Percentiles rank a stretch among this genome's conserved stretches.
Evolutionary conservation across 108 stramenopile species (phyloP).

Genomic region (Skeletonema menzelii): DNA sequence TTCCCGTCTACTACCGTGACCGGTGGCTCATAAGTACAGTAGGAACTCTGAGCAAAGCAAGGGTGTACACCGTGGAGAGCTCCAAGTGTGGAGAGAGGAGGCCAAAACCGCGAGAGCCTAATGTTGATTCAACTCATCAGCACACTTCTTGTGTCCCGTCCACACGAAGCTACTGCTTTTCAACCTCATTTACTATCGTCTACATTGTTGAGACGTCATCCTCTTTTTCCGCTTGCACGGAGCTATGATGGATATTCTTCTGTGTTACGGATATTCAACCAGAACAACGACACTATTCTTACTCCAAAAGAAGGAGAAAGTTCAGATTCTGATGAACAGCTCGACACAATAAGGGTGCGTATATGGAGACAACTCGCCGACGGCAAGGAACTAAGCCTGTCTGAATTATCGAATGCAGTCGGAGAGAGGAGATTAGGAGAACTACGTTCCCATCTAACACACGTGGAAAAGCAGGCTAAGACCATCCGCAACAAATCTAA

Average conservation of each 20-base stretch:
- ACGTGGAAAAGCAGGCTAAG: background rate
- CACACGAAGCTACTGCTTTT: background rate
- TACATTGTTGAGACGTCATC: background rate
- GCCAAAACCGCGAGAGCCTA: too few species aligned
- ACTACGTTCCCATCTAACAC: background rate
- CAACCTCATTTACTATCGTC: background rate
- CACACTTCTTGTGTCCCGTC: too few species aligned
- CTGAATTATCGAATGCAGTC: background rate
- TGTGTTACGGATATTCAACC: background rate
- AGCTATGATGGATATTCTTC: background rate
- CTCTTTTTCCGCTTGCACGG: background rate
- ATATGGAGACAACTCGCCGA: constrained; percentile 4
- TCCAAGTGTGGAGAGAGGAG: too few species aligned
- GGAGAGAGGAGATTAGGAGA: background rate
- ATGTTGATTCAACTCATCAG: too few species aligned
- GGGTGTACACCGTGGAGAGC: too few species aligned
- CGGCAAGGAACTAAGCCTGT: background rate
- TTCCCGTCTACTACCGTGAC: too few species aligned
- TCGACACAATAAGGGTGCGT: background rate
- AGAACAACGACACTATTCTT: background rate
- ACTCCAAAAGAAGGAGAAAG: background rate
- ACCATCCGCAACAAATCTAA: background rate
- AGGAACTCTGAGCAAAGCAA: too few species aligned
- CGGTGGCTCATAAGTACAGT: too few species aligned
- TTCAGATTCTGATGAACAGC: background rate